phyloP scores from a whole-genome alignment of 192 early-diverging fungal species.

The Diversispora epigaea region DNA sequence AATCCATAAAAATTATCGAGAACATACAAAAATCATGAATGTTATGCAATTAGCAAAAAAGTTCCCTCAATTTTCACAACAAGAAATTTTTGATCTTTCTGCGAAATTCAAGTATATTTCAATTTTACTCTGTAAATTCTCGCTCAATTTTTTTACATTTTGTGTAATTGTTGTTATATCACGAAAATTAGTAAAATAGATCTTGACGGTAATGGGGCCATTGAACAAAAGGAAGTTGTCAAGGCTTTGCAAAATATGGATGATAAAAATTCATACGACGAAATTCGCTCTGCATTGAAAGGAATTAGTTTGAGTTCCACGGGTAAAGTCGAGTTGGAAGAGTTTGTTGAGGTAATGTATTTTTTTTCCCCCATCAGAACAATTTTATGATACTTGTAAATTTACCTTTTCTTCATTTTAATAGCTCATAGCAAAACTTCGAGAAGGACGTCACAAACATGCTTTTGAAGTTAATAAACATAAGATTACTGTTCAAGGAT shows the following conservation, averaged over 20 bases:
- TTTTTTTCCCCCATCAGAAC: neutral
- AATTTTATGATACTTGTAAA: neutral
- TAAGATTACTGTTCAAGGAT: constrained; percentile 85
- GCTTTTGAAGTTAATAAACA: constrained; percentile 62
- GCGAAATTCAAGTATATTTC: constrained; percentile 28
- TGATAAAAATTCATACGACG: constrained; percentile 69
- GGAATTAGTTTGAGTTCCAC: constrained; percentile 65
- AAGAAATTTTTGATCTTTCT: constrained; percentile 24
- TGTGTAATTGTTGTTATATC: constrained; percentile 15
- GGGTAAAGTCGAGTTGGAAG: constrained; percentile 73
- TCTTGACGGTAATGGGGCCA: constrained; percentile 65
- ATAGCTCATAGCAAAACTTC: constrained; percentile 54
- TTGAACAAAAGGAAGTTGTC: constrained; percentile 68
- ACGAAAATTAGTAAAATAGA: constrained; percentile 52
- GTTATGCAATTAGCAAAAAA: constrained; percentile 28
- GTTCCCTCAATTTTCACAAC: constrained; percentile 29
- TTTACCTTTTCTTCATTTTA: constrained; percentile 2
- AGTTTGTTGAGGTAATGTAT: constrained; percentile 69
- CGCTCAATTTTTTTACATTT: neutral
- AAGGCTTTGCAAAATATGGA: constrained; percentile 64
- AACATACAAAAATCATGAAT: constrained; percentile 22
- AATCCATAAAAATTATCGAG: too few relatives aligned
- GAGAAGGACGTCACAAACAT: constrained; percentile 49
- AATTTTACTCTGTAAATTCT: constrained; percentile 2
- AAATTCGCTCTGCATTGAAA: constrained; percentile 68